Evolutionary conservation across 768 basidiomycete genomes (phyloP), one percentile per base, ranked within the genome.

Genomic region (Glaciozyma antarctica): DNA sequence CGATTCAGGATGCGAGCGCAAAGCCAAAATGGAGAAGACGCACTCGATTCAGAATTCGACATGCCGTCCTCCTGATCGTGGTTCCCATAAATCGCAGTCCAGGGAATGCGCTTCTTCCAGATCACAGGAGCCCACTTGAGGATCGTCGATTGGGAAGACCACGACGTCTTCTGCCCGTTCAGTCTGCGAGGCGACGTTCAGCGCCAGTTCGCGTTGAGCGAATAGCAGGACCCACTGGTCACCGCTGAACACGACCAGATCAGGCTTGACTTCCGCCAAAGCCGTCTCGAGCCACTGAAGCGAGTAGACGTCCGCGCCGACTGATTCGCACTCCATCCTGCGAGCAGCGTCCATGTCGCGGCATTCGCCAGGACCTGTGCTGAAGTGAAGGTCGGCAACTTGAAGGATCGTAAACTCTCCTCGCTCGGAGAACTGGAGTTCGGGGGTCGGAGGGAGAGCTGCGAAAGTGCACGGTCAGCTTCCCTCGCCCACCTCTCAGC

Each of bases 41-140:
- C 73, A 62, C 38, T 61, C 65, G 64, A 90, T 74, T 73, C 93
- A 88, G 21, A 84, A 81, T 38, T 81, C 82, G 68, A 85, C 84
- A 38, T 78, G 70, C 71, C 17, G 12, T 84, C 81, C 65, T 92
- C 87, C 52, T 84, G 82, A 71, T 97, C 94, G 76, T 99, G 94
- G 73, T 99, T 97, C 1, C 94, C 94, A 76, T 97, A 93, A 3
- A 97, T 82, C 0, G 85, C 87, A 5, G 90, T 84, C 93, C 93
- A 99, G 0, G 93, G 88, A 45, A 94, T 86, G 26, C 81, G 77
- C 55, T 85, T 82, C 17, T 85, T 83, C 19, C 86, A 86, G 8
- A 88, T 88, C 0, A 85, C 83, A 38, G 79, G 80, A 0, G 90
- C 85, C 72, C 93, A 93, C 77, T 97, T 97, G 19, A 92, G 86